phyloP scores from a whole-genome alignment of 176 grass and related monocot species.

The Tillandsia fasciculata region DNA sequence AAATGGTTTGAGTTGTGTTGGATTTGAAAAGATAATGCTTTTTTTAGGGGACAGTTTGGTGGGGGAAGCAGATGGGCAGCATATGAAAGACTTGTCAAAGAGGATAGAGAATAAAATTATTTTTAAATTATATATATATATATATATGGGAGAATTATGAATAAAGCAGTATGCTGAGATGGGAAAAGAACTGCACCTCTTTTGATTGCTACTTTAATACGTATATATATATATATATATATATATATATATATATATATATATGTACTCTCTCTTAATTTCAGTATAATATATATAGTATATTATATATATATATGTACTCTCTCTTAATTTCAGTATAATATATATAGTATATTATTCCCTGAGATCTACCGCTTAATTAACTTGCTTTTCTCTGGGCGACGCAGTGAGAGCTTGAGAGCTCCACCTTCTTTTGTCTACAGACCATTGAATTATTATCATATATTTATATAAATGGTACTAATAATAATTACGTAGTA shows the following conservation, averaged over 20 bases:
- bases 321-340: too few relatives aligned
- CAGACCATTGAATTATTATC: background rate
- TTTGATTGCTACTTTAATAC: conserved; percentile 18
- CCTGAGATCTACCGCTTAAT: conserved; percentile 15
- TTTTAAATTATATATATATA: conserved; percentile 5
- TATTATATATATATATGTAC: background rate
- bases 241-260: too few relatives aligned
- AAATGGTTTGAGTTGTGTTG: conserved; percentile 1
- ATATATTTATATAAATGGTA: too few relatives aligned
- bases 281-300: too few relatives aligned
- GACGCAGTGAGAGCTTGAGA: conserved; percentile 20
- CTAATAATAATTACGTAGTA: too few relatives aligned
- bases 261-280: too few relatives aligned
- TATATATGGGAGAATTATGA: background rate
- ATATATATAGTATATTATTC: conserved; percentile 10
- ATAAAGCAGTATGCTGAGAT: background rate
- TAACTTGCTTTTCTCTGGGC: conserved; percentile 13
- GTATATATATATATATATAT: too few relatives aligned
- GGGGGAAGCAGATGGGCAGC: conserved; percentile 27
- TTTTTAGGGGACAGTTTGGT: background rate
- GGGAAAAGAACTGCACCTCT: conserved; percentile 31
- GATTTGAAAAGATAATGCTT: conserved; percentile 4
- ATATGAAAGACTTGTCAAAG: conserved; percentile 26
- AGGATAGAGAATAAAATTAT: conserved; percentile 24
- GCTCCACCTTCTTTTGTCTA: conserved; percentile 30